Conservation (phyloP, 2,329 filamentous ascomycete species). For the Chaetomiaceae sp. region DNA sequence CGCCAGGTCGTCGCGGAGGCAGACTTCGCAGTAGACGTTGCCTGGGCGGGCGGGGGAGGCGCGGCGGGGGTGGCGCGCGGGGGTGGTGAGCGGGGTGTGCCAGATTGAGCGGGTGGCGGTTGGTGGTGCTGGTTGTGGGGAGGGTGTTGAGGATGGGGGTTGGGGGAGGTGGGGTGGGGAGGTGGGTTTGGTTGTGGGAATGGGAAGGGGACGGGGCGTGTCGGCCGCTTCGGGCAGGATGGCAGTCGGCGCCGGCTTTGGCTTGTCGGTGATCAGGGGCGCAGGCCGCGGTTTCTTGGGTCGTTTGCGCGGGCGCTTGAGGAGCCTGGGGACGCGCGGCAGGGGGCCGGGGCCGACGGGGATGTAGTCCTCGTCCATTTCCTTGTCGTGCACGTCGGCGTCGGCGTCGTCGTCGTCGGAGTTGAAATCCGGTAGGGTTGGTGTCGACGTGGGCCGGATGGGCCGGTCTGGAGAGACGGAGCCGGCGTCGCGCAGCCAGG, state of each 20-base stretch:
- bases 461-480: neutral
- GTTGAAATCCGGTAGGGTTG: neutral
- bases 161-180: neutral
- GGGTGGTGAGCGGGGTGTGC: neutral
- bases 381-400: conserved; percentile 3
- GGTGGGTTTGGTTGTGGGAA: no score
- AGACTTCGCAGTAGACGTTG: conserved; percentile 12
- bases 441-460: neutral
- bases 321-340: neutral
- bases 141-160: no score
- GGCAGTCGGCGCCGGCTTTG: neutral
- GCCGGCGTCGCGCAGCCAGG: neutral
- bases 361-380: conserved; percentile 8
- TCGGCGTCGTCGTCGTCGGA: neutral
- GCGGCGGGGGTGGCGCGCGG: neutral
- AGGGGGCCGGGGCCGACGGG: neutral
- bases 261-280: neutral
- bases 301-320: neutral
- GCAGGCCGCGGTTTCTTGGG: neutral
- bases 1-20: conserved; percentile 14
- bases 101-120: neutral
- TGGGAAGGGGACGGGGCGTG: no score
- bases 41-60: neutral
- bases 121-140: neutral
- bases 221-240: neutral